These are phyloP conservation scores for Podospora bellae-mahoneyi DNA, from an alignment of 495 filamentous ascomycete genomes.

Conservation along the genomic window DNA sequence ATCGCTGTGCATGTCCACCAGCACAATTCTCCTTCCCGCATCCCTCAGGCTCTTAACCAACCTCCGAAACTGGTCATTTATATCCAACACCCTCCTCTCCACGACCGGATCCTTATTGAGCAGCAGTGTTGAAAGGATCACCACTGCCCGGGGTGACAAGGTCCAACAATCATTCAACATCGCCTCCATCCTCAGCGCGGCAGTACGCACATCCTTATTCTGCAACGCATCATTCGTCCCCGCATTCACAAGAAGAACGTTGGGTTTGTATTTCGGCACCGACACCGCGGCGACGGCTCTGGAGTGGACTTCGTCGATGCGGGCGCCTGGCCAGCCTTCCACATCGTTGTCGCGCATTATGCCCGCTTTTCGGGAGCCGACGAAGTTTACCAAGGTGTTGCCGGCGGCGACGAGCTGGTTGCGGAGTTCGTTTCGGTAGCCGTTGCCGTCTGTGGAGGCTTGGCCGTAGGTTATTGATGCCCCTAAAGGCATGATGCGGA, in stretches of 20 bases:
- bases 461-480: constrained; percentile 55
- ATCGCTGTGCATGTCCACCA: constrained; percentile 48
- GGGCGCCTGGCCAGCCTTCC: constrained; percentile 49
- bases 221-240: constrained; percentile 50
- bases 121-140: constrained; percentile 51
- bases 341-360: constrained; percentile 52
- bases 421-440: constrained; percentile 36
- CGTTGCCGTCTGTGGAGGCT: constrained; percentile 34
- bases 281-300: constrained; percentile 29
- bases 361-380: constrained; percentile 45
- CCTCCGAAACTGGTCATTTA: constrained; percentile 41
- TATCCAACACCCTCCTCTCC: constrained; percentile 32
- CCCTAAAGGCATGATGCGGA: constrained; percentile 54
- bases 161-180: constrained; percentile 40
- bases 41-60: constrained; percentile 34
- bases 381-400: constrained; percentile 46
- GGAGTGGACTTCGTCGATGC: constrained; percentile 44
- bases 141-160: constrained; percentile 40
- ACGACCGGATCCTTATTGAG: constrained; percentile 29
- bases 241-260: constrained; percentile 47
- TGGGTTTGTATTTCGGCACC: constrained; percentile 40
- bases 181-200: constrained; percentile 35
- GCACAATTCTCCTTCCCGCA: constrained; percentile 34
- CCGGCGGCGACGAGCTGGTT: constrained; percentile 26
- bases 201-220: constrained; percentile 24